Evolutionary conservation across 805 yeast species (phyloP), one percentile per base, ranked within the genome.

Genomic region (Candida orba): DNA sequence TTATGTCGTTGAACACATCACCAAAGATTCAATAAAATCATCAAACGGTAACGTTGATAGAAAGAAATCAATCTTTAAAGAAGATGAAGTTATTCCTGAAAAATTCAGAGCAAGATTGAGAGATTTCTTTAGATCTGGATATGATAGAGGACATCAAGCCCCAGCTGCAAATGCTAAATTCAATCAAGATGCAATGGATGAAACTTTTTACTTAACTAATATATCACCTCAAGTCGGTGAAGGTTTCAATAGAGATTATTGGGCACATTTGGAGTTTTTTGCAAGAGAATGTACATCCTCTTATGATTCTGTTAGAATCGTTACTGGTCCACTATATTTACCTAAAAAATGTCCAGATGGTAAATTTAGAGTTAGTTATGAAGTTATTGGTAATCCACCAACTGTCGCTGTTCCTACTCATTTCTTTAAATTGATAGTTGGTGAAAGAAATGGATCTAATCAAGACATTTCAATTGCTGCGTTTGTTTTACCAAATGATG

Each of bases 141-240:
- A 87, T 64, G 99, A 93, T 63, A 70, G 98, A 51, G 99, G 99
- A 6, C 99, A 93, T 64, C 88, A 86, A 56, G 97, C 96, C 0
- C 97, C 99, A 4, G 99, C 99, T 6, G 98, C 98, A 0, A 85
- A 93, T 62, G 97, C 98, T 23, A 89, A 87, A 60, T 93, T 79
- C 66, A 78, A 79, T 29, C 99, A 93, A 64, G 53, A 61, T 17
- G 97, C 97, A 17, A 91, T 93, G 98, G 83, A 93, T 64, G 95
- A 91, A 62, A 93, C 99, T 0, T 93, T 93, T 58, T 78, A 70
- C 50, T 68, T 93, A 54, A 82, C 95, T 6, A 93, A 93, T 64
- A 91, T 93, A 73, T 78, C 95, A 8, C 99, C 99, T 1, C 99
- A 93, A 63, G 96, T 93, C 4, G 99, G 99, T 4, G 95, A 84